Percentiles rank a stretch among this genome's conserved stretches.
Evolutionary conservation across 176 grass and related monocot genomes (phyloP).

Genomic region (Juncus inflexus): DNA sequence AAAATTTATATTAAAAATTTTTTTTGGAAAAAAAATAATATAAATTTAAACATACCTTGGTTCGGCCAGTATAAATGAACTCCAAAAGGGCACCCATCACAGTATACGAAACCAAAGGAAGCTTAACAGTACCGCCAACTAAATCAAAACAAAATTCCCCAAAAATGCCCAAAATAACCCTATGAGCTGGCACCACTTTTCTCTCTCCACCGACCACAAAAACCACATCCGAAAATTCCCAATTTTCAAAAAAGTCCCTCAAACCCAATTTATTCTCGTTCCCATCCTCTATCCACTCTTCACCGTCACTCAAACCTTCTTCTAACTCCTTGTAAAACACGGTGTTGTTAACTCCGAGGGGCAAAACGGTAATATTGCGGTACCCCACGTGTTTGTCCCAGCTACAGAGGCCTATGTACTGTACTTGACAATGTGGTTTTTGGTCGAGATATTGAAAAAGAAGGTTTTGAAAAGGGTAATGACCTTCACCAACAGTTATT

Average conservation of each 20-base stretch:
- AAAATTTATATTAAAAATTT: too few relatives aligned
- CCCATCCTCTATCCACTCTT: conserved; percentile 24
- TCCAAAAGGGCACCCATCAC: conserved; percentile 69
- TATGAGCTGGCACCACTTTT: conserved; percentile 72
- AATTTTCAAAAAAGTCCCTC: conserved; percentile 67
- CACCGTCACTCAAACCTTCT: conserved; percentile 28
- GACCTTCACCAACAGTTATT: conserved; percentile 77
- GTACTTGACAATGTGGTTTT: conserved; percentile 58
- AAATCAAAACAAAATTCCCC: conserved; percentile 59
- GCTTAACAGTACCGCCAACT: conserved; percentile 37
- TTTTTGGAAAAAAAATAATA: conserved; percentile 18
- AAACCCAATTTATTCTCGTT: conserved; percentile 43
- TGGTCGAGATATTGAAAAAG: conserved; percentile 78
- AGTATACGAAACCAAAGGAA: conserved; percentile 61
- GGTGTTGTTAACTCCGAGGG: conserved; percentile 55
- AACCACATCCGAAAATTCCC: conserved; percentile 67
- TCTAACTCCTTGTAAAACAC: conserved; percentile 37
- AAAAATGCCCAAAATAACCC: conserved; percentile 55
- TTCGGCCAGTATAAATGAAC: conserved; percentile 73
- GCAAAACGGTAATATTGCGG: conserved; percentile 75
- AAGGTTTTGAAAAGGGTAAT: conserved; percentile 63
- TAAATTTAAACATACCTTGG: conserved; percentile 50
- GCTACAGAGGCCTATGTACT: conserved; percentile 76
- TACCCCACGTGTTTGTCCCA: conserved; percentile 96
- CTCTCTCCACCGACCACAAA: conserved; percentile 64